Percentiles rank a stretch among this genome's conserved stretches.
These are phyloP conservation scores for Verruconis gallopava DNA, from an alignment of 2,329 filamentous ascomycete species.

Conservation along the genomic window DNA sequence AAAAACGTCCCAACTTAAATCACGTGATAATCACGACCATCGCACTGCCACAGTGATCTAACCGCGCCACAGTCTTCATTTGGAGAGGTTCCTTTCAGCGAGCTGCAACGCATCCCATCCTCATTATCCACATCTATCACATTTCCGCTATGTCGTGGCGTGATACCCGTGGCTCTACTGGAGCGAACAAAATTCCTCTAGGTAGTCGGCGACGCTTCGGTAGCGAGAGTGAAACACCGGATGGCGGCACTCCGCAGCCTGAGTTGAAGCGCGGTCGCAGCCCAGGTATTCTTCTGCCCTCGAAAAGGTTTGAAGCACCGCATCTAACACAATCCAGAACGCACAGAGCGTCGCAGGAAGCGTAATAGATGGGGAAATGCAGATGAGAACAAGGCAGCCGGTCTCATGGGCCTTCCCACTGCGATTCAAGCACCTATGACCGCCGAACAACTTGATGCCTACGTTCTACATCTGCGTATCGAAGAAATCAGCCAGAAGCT, in stretches of 20 bases:
- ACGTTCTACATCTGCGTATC: conserved; percentile 89
- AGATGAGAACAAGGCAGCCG: conserved; percentile 95
- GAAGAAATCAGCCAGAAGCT: conserved; percentile 99
- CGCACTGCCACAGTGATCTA: no score
- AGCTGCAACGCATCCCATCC: no score
- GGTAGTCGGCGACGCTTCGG: conserved; percentile 73
- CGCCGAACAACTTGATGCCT: conserved; percentile 93
- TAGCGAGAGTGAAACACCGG: conserved; percentile 39
- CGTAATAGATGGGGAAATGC: conserved; percentile 97
- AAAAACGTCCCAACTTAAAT: no score
- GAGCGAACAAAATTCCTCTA: conserved; percentile 94
- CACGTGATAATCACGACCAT: no score
- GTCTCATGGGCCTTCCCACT: conserved; percentile 92
- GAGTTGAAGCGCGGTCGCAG: conserved; percentile 78
- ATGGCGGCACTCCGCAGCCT: conserved; percentile 32
- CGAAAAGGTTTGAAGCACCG: not conserved
- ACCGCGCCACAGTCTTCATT: no score
- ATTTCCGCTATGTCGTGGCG: conserved; percentile 59
- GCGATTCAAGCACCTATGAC: conserved; percentile 98
- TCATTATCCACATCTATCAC: no score
- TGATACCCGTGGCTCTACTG: conserved; percentile 69
- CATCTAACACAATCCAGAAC: conserved; percentile 43
- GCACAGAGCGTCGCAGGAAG: conserved; percentile 86
- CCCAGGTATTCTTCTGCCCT: conserved; percentile 35
- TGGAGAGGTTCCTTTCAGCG: no score